These are phyloP conservation scores for Eleusine indica DNA, from an alignment of 176 grass and related monocot species.

Conservation along the genomic window DNA sequence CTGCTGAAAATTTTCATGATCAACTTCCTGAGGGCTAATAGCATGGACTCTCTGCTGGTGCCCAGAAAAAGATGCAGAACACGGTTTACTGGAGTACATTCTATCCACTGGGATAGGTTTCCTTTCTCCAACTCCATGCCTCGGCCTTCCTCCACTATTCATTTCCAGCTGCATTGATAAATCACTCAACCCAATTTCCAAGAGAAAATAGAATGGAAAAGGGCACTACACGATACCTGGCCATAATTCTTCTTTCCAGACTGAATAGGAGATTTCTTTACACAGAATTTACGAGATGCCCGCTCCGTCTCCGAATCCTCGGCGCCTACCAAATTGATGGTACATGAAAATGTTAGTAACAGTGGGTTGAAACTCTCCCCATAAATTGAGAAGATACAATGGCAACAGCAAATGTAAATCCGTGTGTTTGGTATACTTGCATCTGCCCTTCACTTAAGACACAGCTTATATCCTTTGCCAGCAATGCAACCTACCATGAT, in stretches of 20 bases:
- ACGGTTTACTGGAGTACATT: conserved; percentile 46
- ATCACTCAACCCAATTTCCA: background rate
- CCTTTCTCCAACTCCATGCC: conserved; percentile 16
- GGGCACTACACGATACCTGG: background rate
- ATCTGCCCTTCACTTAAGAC: background rate
- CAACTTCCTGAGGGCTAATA: conserved; percentile 28
- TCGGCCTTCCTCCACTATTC: background rate
- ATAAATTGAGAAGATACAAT: background rate
- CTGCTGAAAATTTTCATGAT: background rate
- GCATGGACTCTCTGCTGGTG: conserved; percentile 21
- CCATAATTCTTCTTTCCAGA: conserved; percentile 29
- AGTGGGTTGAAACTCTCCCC: background rate
- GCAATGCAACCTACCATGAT: background rate
- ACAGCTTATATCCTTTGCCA: background rate
- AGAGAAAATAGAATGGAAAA: background rate
- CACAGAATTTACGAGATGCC: background rate
- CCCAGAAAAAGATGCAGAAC: conserved; percentile 4
- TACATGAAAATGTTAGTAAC: background rate
- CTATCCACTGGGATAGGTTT: conserved; percentile 37
- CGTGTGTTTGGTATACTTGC: background rate
- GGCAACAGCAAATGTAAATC: background rate
- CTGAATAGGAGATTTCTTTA: background rate
- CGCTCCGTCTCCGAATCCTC: background rate
- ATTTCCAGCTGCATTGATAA: conserved; percentile 41
- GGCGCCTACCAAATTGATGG: background rate